Evolutionary conservation across 352 stramenopile species (phyloP), one percentile per base, ranked within the genome.

Genomic region (Globisporangium paroecandrum): DNA sequence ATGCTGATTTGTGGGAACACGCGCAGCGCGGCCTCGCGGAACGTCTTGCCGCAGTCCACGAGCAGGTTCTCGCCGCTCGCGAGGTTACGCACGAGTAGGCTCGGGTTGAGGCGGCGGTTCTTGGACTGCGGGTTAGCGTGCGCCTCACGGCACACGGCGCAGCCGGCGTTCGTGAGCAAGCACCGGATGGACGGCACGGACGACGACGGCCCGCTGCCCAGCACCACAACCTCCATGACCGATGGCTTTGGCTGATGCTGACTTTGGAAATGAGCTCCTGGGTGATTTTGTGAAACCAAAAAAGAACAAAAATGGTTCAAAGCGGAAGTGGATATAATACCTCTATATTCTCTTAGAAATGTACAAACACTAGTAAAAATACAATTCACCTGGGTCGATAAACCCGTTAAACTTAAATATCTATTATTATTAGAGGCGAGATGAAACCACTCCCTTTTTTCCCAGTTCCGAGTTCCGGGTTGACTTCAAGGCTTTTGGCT

Each of bases 41-140:
- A 97, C 22, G 89, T 97, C 68, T 97, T 97, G 64, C 89, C 89
- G 69, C 84, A 94, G 72, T 97, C 89, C 41, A 97, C 83, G 54
- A 95, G 82, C 22, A 96, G 76, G 64, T 93, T 91, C 22, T 64
- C 66, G 59, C 76, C 58, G 3, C 24, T 64, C 9, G 60, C 66
- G 13, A 79, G 59, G 70, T 88, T 77, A 32, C 82, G 85, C 43
- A 95, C 78, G 36, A 95, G 79, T 61, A 95, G 66, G 68, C 83
- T 92, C 54, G 88, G 88, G 57, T 94, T 95, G 41, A 90, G 66
- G 24, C 88, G 86, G 38, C 85, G 86, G 69, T 95, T 95, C 61
- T 82, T 89, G 22, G 86, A 94, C 25, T 76, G 58, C 7, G 79
- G 80, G 60, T 95, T 89, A 20, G 68, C 56, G 54, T 91, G 74